Percentiles rank a stretch among this genome's conserved stretches.
These are phyloP conservation scores for Fusarium illudens DNA, from an alignment of 2,329 filamentous ascomycete species.

Conservation along the genomic window DNA sequence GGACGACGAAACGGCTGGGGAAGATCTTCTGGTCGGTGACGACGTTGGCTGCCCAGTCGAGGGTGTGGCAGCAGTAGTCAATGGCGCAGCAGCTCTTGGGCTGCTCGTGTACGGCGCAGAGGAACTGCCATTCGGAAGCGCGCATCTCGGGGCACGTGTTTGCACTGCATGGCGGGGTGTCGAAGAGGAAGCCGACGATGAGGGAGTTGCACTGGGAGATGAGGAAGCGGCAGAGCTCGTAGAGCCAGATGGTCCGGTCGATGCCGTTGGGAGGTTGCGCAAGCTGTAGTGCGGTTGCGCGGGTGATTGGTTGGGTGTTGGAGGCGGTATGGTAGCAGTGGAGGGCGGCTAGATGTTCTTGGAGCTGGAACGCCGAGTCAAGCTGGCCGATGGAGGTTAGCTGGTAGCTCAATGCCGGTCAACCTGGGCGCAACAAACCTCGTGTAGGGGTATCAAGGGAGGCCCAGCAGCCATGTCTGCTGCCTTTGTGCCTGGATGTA, in stretches of 20 bases:
- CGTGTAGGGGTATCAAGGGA: constrained; percentile 82
- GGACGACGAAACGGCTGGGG: constrained; percentile 77
- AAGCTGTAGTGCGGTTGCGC: constrained; percentile 77
- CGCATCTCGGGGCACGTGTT: constrained; percentile 97
- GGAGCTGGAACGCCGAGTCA: constrained; percentile 95
- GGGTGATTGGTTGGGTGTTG: constrained; percentile 75
- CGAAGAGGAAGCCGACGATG: constrained; percentile 91
- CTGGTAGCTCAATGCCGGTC: background rate
- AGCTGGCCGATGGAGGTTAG: constrained; percentile 69
- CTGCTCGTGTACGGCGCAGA: constrained; percentile 96
- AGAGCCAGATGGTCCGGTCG: constrained; percentile 92
- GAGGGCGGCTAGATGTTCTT: constrained; percentile 94
- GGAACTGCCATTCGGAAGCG: constrained; percentile 97
- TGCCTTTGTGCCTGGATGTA: constrained; percentile 92
- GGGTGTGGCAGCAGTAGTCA: constrained; percentile 98
- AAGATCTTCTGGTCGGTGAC: constrained; percentile 96
- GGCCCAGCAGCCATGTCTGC: constrained; percentile 92
- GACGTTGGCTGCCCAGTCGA: constrained; percentile 96
- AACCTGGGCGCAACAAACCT: constrained; percentile 63
- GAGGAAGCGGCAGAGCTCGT: constrained; percentile 95
- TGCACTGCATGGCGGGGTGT: constrained; percentile 86
- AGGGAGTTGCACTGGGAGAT: constrained; percentile 94
- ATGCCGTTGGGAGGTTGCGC: constrained; percentile 82
- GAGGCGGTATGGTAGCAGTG: constrained; percentile 80
- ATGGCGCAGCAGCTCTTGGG: constrained; percentile 98